Base-by-base conservation (phyloP, 805 yeast species). In the Metschnikowia bowlesiae region DNA sequence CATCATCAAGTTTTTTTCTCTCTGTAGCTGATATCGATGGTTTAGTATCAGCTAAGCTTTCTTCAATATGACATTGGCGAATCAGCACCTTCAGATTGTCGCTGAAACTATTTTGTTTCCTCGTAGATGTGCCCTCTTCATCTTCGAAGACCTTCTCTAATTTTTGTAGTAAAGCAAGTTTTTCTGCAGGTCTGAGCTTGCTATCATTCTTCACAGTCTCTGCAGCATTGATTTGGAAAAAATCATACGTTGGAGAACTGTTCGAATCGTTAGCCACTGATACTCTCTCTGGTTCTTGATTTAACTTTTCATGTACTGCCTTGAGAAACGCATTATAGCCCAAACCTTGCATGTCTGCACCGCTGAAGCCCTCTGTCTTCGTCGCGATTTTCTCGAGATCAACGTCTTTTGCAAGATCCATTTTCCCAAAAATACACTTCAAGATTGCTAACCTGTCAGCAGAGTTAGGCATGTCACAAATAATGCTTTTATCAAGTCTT, bases 331-430 rank as follows among this genome's bases (percentile, higher is more conserved):
- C 96, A 67, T 89, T 94, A 66, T 90, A 92, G 38, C 90, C 84
- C 44, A 92, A 67, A 0, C 97, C 97, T 67, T 91, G 98, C 63
- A 92, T 71, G 68, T 92, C 99, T 0, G 99, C 99, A 13, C 97
- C 97, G 11, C 97, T 87, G 59, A 79, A 91, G 0, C 97, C 96
- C 0, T 76, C 81, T 0, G 96, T 83, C 3, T 63, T 55, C 9
- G 60, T 56, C 0, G 96, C 91, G 44, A 89, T 68, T 6, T 64
- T 70, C 1, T 67, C 66, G 41, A 89, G 64, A 43, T 79, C 68
- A n/a, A 83, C 84, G 16, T 71, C 75, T 6, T 62, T 64, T 11
- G 64, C 70, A 8, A 89, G 62, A 16, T 69, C 71, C 87, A 91
- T 86, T 43, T 83, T 85, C 29, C 71, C 67, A 1, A 81, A 73